These are phyloP conservation scores for Favolaschia claudopus DNA, from an alignment of 768 basidiomycete species.

Conservation along the genomic window DNA sequence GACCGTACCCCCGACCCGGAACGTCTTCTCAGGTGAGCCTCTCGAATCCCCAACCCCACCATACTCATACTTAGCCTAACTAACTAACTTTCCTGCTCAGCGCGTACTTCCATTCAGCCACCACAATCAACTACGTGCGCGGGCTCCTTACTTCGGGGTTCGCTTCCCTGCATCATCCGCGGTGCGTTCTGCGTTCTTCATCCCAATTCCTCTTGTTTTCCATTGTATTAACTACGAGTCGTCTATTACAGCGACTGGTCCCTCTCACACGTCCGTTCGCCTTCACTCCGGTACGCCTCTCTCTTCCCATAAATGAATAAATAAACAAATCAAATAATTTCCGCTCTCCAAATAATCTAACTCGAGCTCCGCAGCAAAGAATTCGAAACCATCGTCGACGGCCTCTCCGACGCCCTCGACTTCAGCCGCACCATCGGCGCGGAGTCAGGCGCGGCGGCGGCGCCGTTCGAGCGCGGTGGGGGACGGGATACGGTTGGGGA, in stretches of 20 bases:
- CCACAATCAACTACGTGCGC: constrained; percentile 93
- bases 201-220: no score
- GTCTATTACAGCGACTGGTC: constrained; percentile 96
- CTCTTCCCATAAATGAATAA: no score
- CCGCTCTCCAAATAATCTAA: background rate
- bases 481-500: constrained; percentile 78
- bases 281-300: constrained; percentile 66
- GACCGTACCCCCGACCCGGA: constrained; percentile 93
- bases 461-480: constrained; percentile 76
- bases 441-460: constrained; percentile 60
- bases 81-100: constrained; percentile 44
- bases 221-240: no score
- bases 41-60: background rate
- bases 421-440: constrained; percentile 91
- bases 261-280: constrained; percentile 88
- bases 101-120: constrained; percentile 95
- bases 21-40: constrained; percentile 74
- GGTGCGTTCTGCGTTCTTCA: no score
- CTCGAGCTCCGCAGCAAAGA: constrained; percentile 57
- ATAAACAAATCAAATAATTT: background rate
- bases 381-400: constrained; percentile 86
- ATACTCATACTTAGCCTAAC: constrained; percentile 3
- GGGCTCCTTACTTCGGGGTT: constrained; percentile 91
- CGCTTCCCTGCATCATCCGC: constrained; percentile 90
- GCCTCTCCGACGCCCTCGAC: constrained; percentile 90